Conservation (phyloP, 2,329 filamentous ascomycete genomes). For the Parafenestella ontariensis region DNA sequence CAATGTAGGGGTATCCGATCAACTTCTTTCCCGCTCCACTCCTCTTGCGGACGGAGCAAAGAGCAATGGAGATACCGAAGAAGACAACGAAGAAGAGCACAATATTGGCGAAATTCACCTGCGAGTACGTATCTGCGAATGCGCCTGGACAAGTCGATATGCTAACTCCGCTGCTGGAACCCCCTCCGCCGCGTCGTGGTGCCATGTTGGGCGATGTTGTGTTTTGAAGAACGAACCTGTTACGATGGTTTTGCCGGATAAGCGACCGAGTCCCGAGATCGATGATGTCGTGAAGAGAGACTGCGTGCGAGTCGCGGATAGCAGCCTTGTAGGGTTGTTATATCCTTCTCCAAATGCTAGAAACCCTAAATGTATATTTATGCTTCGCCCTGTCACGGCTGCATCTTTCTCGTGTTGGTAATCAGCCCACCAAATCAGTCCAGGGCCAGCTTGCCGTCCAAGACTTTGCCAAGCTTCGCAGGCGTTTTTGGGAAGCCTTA, state of each 20-base stretch:
- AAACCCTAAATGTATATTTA: no score
- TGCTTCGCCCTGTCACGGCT: conserved; percentile 4
- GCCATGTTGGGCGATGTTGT: conserved; percentile 24
- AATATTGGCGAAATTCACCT: conserved; percentile 25
- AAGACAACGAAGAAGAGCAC: conserved; percentile 24
- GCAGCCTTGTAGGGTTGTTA: no score
- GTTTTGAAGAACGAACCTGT: background rate
- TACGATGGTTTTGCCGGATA: background rate
- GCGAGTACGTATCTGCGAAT: conserved; percentile 7
- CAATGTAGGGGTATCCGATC: conserved; percentile 23
- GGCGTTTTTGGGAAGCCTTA: conserved; percentile 10
- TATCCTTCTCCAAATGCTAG: no score
- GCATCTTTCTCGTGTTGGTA: conserved; percentile 21
- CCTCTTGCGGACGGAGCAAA: conserved; percentile 27
- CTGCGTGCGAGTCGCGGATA: no score
- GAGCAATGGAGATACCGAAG: conserved; percentile 21
- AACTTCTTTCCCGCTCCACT: conserved; percentile 27
- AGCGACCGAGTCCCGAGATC: background rate
- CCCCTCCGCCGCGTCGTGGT: conserved; percentile 27
- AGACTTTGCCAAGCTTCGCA: conserved; percentile 23
- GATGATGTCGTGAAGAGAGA: background rate
- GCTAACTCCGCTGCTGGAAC: conserved; percentile 5
- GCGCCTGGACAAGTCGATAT: conserved; percentile 21
- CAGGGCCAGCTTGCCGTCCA: conserved; percentile 5
- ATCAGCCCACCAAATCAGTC: conserved; percentile 21